Evolutionary conservation across 306 rosid genomes (phyloP), one percentile per base, ranked within the genome.

Genomic region (Abrus pulchellus): DNA sequence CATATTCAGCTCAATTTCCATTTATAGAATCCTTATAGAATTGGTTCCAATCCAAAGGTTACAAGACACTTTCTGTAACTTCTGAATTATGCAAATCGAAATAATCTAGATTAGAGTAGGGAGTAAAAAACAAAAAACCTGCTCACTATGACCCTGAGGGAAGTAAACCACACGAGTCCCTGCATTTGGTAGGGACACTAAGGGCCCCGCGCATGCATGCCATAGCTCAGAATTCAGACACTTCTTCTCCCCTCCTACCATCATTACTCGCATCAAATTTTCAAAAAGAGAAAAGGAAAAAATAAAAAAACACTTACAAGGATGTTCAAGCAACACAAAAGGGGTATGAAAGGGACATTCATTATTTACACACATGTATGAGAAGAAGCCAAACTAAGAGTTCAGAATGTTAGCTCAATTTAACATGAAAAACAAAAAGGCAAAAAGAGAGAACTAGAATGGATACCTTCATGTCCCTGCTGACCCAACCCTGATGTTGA

Each of bases 201-300:
- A 82, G 76, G 98, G 98, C 72, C 98, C 98, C 32, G 97, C 98
- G 73, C 98, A 93, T 68, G 98, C 98, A 90, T 93, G 98, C 98
- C 98, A 93, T 65, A 93, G 91, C 94, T 93, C 98, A 69, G 98
- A 93, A 89, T 93, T 93, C 88, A 93, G 85, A 90, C 97, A 91
- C 74, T 93, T 93, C 93, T 93, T 93, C 86, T 93, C 98, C 76
- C 85, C 93, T 80, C 89, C 92, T 85, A 81, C 69, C 83, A 87
- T 80, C 82, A 81, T 85, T 71, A 63, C 54, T 9, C 85, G 59
- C n/a, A 69, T 41, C 80, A 83, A 83, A 74, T 77, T 60, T 73
- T 77, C 75, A 75, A 50, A 88, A 74, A 74, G 47, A 70, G 66
- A 69, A 62, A 64, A 53, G 34, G 55, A 11, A 76, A 53, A 69